Conservation (phyloP, 495 filamentous ascomycete species). For the Melanomma pulvis-pyrius region DNA sequence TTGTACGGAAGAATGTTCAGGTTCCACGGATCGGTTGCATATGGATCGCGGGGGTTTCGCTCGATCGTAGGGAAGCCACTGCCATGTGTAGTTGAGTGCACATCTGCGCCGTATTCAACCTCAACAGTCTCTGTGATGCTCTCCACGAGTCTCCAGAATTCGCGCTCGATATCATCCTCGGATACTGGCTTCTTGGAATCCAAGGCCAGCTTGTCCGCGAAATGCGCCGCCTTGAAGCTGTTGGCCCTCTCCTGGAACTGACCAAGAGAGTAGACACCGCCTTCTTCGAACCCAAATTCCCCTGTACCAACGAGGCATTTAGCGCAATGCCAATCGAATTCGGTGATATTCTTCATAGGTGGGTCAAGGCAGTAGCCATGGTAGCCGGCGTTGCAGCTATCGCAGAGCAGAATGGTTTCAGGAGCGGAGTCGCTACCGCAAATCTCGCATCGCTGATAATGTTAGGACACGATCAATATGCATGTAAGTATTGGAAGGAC, state of each 20-base stretch:
- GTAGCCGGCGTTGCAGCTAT: constrained; percentile 88
- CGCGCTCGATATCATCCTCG: constrained; percentile 93
- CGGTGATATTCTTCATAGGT: constrained; percentile 73
- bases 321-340: constrained; percentile 95
- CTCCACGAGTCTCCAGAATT: constrained; percentile 95
- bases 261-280: constrained; percentile 90
- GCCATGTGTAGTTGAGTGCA: constrained; percentile 97
- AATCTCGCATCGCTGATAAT: constrained; percentile 74
- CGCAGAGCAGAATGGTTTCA: constrained; percentile 75
- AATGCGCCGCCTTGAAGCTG: constrained; percentile 92
- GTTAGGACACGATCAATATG: not conserved
- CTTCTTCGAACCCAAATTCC: constrained; percentile 97
- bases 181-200: constrained; percentile 78
- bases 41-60: constrained; percentile 80
- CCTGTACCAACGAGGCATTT: constrained; percentile 94
- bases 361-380: constrained; percentile 90
- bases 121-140: constrained; percentile 93
- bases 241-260: constrained; percentile 97
- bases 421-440: constrained; percentile 84
- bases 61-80: constrained; percentile 97
- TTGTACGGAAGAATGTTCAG: constrained; percentile 91
- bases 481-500: not conserved
- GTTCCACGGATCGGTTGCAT: constrained; percentile 93
- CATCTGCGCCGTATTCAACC: constrained; percentile 97
- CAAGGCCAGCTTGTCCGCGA: constrained; percentile 80